A percentile compares a stretch with the other conserved stretches of the same genome.
Evolutionary conservation across 129 eudicot species (phyloP).

Genomic region (Silybum marianum): DNA sequence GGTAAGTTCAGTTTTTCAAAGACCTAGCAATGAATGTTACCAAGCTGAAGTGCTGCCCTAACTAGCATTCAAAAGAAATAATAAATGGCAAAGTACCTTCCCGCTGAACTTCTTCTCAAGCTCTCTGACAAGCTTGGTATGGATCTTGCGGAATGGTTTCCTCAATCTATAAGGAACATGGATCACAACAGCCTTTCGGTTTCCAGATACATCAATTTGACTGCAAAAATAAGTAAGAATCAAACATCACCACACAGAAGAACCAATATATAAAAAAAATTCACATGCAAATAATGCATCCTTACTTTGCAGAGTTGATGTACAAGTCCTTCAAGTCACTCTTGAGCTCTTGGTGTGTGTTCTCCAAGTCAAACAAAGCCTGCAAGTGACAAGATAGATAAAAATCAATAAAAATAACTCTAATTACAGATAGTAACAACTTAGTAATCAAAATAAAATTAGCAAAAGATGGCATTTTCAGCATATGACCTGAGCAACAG

Average conservation of each 20-base stretch:
- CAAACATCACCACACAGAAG: background rate
- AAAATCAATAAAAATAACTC: background rate
- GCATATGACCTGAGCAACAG: conserved; percentile 40
- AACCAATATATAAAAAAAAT: background rate
- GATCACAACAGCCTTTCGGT: conserved; percentile 77
- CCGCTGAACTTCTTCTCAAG: conserved; percentile 96
- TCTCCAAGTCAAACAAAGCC: conserved; percentile 69
- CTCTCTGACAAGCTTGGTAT: conserved; percentile 80
- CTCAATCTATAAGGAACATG: conserved; percentile 79
- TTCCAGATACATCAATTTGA: conserved; percentile 73
- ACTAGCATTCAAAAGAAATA: background rate
- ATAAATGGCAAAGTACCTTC: conserved; percentile 44
- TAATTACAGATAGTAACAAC: background rate
- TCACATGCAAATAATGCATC: background rate
- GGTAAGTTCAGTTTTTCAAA: background rate
- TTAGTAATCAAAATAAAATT: background rate
- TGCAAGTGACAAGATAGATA: conserved; percentile 7
- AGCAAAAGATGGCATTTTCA: background rate
- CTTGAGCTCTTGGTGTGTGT: conserved; percentile 69
- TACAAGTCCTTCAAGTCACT: conserved; percentile 80
- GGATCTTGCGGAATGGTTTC: conserved; percentile 85
- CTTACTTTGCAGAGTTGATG: conserved; percentile 74
- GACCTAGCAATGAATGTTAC: background rate
- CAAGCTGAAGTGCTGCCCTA: background rate
- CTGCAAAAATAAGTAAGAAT: conserved; percentile 37